phyloP scores from a whole-genome alignment of 2,329 filamentous ascomycete genomes.

The Cladosporium velox region DNA sequence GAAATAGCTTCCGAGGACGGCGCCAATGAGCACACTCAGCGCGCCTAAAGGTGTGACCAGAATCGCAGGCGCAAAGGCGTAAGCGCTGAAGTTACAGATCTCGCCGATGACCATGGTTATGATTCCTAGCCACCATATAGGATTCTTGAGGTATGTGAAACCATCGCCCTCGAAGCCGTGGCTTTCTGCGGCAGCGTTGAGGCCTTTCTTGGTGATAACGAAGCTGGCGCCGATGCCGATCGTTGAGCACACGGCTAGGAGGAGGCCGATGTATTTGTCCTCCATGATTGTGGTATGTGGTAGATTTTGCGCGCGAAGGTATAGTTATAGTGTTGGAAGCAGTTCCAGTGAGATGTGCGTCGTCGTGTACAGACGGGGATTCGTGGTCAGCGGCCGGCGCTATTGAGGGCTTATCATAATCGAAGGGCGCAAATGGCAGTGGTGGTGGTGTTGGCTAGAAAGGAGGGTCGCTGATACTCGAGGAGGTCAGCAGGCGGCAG shows the following conservation, averaged over 20 bases:
- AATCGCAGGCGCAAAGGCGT: constrained; percentile 98
- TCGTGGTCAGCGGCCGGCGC: constrained; percentile 18
- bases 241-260: constrained; percentile 72
- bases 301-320: background rate
- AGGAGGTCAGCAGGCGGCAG: background rate
- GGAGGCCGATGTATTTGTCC: constrained; percentile 73
- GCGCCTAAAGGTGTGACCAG: constrained; percentile 93
- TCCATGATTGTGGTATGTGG: constrained; percentile 28
- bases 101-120: constrained; percentile 88
- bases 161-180: constrained; percentile 98
- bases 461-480: background rate
- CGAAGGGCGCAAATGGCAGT: constrained; percentile 11
- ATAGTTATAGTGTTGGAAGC: background rate
- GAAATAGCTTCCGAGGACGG: constrained; percentile 93
- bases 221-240: constrained; percentile 77
- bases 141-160: constrained; percentile 88
- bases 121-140: constrained; percentile 97
- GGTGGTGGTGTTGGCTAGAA: background rate
- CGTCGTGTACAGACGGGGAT: constrained; percentile 13
- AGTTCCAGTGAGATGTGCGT: constrained; percentile 1
- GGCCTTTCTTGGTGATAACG: constrained; percentile 97
- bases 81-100: constrained; percentile 95
- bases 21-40: constrained; percentile 88
- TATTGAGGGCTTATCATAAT: constrained; percentile 20
- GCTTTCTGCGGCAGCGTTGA: constrained; percentile 84